Base-by-base conservation (phyloP, 2,329 filamentous ascomycete species). In the Colletotrichum lini region DNA sequence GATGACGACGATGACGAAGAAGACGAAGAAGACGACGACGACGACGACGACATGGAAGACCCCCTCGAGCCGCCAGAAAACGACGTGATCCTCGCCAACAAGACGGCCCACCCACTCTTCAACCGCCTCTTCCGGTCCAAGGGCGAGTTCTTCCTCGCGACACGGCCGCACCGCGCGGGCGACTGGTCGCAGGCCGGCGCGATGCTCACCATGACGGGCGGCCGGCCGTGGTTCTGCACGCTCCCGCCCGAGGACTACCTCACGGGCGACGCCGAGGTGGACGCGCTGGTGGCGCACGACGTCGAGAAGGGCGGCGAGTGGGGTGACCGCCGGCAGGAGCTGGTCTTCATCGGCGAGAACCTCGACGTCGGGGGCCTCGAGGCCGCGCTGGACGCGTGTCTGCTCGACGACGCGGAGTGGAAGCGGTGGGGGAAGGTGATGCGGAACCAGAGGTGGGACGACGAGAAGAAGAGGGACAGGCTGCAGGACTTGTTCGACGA, bases 301-400 rank as follows among this genome's bases (percentile, higher is more conserved):
- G 84, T 89, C 26, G 76, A 81, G 8, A 85, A 86, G 35, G 86
- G 87, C 6, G 88, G 88, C 0, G 85, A 89, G 70, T 94, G 91
- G 90, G 92, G 91, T 0, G 92, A 94, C 74, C 84, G 92, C 1
- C 84, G 92, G 2, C 92, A 94, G 77, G 92, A 94, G 78, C 78
- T 94, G 8, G 92, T 94, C 3, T 92, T 94, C 72, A 94, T 94
- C 68, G 92, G 92, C 0, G 91, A 93, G 78, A 84, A 85, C 6
- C 83, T 94, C 16, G 84, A 93, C 60, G 76, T 84, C 1, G 76
- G 78, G 6, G 84, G 82, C 0, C 81, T 94, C 18, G 87, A 85
- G 30, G 80, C 78, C 5, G 78, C 86, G 44, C 78, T 94, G 4
- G 89, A 94, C 75, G 79, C 78, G 2, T 93, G 91, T 75, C 77